Percentiles rank a stretch among this genome's conserved stretches.
Conservation (phyloP, 2,329 filamentous ascomycete genomes). For the Penicillium sp. region DNA sequence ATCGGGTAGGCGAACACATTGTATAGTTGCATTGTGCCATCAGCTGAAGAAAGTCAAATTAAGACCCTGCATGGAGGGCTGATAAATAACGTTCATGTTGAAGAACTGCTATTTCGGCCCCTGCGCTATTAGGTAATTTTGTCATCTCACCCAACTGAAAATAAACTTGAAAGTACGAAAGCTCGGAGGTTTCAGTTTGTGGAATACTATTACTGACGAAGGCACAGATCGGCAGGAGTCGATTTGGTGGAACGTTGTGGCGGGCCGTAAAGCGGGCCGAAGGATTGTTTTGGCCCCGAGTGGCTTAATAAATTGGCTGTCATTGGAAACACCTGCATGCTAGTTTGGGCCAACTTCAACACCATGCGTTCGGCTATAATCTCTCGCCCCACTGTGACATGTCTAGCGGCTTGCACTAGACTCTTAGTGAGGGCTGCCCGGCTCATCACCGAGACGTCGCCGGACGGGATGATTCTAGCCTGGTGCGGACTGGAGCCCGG, state of each 20-base stretch:
- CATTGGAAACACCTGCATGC: slow-evolving; percentile 1
- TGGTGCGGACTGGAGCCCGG: neutral
- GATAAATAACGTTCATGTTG: neutral
- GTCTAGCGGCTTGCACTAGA: neutral
- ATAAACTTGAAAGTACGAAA: neutral
- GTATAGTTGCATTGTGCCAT: slow-evolving; percentile 11
- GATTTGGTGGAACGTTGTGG: neutral
- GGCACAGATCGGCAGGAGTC: neutral
- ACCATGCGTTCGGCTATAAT: neutral
- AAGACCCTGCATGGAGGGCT: neutral
- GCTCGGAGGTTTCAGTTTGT: neutral
- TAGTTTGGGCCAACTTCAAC: neutral
- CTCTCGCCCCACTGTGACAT: neutral
- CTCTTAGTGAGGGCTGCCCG: neutral
- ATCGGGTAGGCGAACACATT: slow-evolving; percentile 16
- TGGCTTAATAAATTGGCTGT: neutral
- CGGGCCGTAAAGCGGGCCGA: slow-evolving; percentile 2
- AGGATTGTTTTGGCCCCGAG: neutral
- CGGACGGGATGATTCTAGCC: neutral
- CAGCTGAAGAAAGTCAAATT: neutral
- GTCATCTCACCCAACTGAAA: neutral
- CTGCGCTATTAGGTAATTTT: neutral
- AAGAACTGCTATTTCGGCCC: neutral
- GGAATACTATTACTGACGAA: neutral
- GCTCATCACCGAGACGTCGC: neutral